Percentiles rank a stretch among this genome's conserved stretches.
These are phyloP conservation scores for Auriscalpium vulgare DNA, from an alignment of 768 basidiomycete genomes.

Conservation along the genomic window DNA sequence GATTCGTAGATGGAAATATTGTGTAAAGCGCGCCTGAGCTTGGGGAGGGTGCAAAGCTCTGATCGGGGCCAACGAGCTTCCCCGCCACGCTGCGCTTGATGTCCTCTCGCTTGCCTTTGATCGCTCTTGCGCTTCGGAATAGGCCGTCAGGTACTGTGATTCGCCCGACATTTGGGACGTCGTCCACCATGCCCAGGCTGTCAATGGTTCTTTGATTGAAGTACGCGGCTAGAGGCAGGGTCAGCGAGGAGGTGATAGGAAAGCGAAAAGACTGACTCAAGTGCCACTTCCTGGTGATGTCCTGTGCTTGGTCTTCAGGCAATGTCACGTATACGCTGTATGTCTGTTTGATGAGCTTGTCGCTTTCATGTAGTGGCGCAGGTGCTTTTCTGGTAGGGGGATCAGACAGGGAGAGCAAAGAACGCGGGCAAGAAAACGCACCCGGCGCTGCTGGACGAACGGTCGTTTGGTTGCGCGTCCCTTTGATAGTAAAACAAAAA, in stretches of 20 bases:
- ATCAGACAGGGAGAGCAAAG: not conserved
- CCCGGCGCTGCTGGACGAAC: constrained; percentile 13
- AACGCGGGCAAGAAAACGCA: constrained; percentile 1
- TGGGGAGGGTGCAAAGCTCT: constrained; percentile 6
- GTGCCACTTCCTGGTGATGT: constrained; percentile 61
- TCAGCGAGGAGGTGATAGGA: constrained; percentile 7
- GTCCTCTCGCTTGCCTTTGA: constrained; percentile 12
- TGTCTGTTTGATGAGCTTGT: constrained; percentile 67
- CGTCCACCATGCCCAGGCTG: constrained; percentile 62
- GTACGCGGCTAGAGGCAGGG: constrained; percentile 56
- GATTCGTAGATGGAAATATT: constrained; percentile 12
- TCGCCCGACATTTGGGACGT: constrained; percentile 48
- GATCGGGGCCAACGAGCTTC: constrained; percentile 1
- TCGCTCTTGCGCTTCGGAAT: constrained; percentile 42
- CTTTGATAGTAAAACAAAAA: constrained; percentile 79
- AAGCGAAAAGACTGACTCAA: constrained; percentile 44
- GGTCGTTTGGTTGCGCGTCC: constrained; percentile 17
- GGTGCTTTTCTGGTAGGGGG: constrained; percentile 30
- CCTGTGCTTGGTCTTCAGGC: constrained; percentile 25
- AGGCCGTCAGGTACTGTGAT: constrained; percentile 58
- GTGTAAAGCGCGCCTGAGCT: constrained; percentile 11
- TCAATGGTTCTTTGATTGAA: constrained; percentile 74
- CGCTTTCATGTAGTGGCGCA: constrained; percentile 25
- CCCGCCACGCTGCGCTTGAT: constrained; percentile 2
- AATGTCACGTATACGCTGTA: constrained; percentile 69